Evolutionary conservation across 345 rosid genomes (phyloP).

Genomic region (Ricinus communis): DNA sequence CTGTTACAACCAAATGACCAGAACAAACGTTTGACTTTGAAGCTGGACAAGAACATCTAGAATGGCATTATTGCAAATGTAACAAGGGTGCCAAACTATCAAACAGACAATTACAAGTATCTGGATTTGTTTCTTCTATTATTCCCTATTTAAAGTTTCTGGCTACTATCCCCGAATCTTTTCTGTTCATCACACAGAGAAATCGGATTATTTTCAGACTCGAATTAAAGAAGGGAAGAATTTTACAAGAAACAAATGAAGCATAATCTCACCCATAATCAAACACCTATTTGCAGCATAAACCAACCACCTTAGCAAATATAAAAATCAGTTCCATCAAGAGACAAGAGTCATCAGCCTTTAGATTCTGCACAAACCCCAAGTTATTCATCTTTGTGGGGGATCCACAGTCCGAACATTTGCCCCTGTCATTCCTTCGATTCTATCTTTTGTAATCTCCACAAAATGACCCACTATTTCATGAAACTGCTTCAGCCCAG

Average conservation of each 20-base stretch:
- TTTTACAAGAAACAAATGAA: conserved; percentile 29
- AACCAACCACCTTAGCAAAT: conserved; percentile 37
- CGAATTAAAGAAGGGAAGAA: conserved; percentile 36
- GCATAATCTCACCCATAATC: conserved; percentile 43
- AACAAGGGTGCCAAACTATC: conserved; percentile 29
- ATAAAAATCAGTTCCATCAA: conserved; percentile 13
- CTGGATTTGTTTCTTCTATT: conserved; percentile 24
- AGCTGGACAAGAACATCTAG: not conserved
- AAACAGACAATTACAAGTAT: conserved; percentile 37
- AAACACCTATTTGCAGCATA: conserved; percentile 32
- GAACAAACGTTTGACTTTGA: too few species aligned
- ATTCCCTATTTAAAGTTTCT: conserved; percentile 34
- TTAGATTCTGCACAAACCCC: conserved; percentile 4
- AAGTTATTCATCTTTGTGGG: conserved; percentile 67
- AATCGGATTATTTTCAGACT: conserved; percentile 46
- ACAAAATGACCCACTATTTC: conserved; percentile 93
- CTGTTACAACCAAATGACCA: too few species aligned
- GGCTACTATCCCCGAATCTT: conserved; percentile 25
- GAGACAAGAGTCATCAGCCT: not conserved
- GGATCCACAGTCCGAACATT: conserved; percentile 88
- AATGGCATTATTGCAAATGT: conserved; percentile 28
- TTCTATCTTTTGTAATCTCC: conserved; percentile 86
- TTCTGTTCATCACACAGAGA: conserved; percentile 33
- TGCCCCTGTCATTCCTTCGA: conserved; percentile 87
- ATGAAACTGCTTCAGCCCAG: conserved; percentile 91